A percentile compares a stretch with the other conserved stretches of the same genome.
These are phyloP conservation scores for Kalmanozyma brasiliensis DNA, from an alignment of 1,284 basidiomycete species.

Conservation along the genomic window DNA sequence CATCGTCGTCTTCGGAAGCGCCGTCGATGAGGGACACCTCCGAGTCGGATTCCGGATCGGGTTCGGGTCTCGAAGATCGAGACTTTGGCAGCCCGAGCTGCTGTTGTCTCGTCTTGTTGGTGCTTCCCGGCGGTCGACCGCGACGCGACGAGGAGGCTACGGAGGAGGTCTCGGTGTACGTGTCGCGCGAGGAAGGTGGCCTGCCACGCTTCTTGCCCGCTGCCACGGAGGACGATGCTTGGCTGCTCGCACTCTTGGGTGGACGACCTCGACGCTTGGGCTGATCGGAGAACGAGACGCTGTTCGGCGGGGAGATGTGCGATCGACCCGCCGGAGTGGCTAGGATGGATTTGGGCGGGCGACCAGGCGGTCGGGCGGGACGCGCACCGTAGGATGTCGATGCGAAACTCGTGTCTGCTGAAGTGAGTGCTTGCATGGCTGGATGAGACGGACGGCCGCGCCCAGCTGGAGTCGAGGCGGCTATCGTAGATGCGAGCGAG, in stretches of 20 bases:
- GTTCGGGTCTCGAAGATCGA: slow-evolving; percentile 8
- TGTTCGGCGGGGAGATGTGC: slow-evolving; percentile 8
- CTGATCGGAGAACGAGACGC: slow-evolving; percentile 27
- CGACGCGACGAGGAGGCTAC: slow-evolving; percentile 1
- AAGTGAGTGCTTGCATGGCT: slow-evolving; percentile 14
- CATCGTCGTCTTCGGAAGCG: slow-evolving; percentile 23
- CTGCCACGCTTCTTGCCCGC: not conserved
- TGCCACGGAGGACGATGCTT: slow-evolving; percentile 1
- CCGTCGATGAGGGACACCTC: slow-evolving; percentile 43
- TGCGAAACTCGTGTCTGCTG: slow-evolving; percentile 10
- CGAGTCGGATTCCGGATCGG: slow-evolving; percentile 11
- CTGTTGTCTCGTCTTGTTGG: slow-evolving; percentile 10
- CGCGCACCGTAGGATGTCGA: slow-evolving; percentile 12
- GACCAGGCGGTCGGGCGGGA: slow-evolving; percentile 11
- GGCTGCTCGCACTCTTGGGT: slow-evolving; percentile 1
- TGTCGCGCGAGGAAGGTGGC: not conserved
- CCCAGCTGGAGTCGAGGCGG: slow-evolving; percentile 10
- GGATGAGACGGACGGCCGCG: slow-evolving; percentile 23
- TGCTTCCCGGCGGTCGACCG: slow-evolving; percentile 16
- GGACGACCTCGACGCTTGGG: slow-evolving; percentile 7
- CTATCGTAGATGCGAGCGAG: slow-evolving; percentile 31
- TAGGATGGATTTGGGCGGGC: slow-evolving; percentile 28
- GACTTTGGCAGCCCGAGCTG: slow-evolving; percentile 10
- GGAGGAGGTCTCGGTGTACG: not conserved
- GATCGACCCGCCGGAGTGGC: slow-evolving; percentile 12